Conservation (phyloP, 805 yeast genomes). For the Candida patagonica region DNA sequence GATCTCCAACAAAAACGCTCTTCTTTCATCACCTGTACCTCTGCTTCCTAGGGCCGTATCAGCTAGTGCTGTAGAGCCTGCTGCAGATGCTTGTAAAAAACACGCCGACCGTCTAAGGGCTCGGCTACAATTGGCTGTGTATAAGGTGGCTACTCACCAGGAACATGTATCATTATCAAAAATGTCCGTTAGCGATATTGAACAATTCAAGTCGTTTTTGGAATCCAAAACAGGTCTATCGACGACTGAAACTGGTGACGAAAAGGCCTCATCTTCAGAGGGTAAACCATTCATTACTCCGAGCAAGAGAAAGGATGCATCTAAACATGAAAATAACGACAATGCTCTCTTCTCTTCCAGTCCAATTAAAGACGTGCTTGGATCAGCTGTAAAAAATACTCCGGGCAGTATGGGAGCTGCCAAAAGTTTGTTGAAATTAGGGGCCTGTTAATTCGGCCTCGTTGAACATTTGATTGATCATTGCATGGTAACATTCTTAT, state of each 20-base stretch:
- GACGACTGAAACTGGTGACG: not conserved
- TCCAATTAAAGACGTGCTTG: conserved; percentile 4
- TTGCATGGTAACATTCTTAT: not conserved
- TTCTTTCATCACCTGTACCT: conserved; percentile 13
- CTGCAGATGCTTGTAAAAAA: conserved; percentile 5
- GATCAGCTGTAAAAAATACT: conserved; percentile 9
- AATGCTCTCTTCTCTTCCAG: conserved; percentile 1
- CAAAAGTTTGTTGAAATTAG: conserved; percentile 13
- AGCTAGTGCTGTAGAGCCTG: not conserved
- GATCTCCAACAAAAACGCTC: not conserved
- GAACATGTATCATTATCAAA: conserved; percentile 21
- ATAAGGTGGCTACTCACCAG: conserved; percentile 28
- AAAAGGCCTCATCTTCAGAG: not conserved
- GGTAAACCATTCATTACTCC: conserved; percentile 1
- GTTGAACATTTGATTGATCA: too few relatives aligned
- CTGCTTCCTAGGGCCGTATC: conserved; percentile 8
- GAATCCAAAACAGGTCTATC: not conserved
- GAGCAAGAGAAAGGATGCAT: not conserved
- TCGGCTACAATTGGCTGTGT: conserved; percentile 27
- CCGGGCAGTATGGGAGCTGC: conserved; percentile 18
- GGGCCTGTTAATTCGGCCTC: conserved; percentile 8
- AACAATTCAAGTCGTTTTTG: not conserved
- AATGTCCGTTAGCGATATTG: conserved; percentile 12
- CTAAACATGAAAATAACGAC: not conserved
- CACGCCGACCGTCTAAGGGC: conserved; percentile 23